Percentiles rank a stretch among this genome's conserved stretches.
Evolutionary conservation across 345 rosid species (phyloP).

Genomic region (Brassica cretica): DNA sequence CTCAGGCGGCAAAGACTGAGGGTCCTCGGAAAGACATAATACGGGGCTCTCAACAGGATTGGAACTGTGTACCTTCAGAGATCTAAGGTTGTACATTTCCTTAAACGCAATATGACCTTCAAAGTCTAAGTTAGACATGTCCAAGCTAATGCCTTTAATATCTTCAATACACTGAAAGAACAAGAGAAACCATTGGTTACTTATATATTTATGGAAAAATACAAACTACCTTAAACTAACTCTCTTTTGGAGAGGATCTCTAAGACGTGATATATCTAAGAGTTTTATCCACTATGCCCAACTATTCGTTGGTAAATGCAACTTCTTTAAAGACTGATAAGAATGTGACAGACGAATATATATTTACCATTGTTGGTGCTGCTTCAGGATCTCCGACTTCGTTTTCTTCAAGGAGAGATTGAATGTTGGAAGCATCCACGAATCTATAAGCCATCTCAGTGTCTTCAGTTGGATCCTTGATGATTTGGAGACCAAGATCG

Average conservation of each 20-base stretch:
- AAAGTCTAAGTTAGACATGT: not conserved
- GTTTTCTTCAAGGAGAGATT: conserved; percentile 10
- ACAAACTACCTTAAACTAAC: not conserved
- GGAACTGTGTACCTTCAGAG: conserved; percentile 6
- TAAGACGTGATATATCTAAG: too few relatives aligned
- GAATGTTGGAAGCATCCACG: conserved; percentile 8
- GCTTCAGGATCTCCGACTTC: not conserved
- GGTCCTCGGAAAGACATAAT: not conserved
- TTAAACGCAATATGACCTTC: not conserved
- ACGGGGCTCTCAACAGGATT: not conserved
- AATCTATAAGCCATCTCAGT: conserved; percentile 5
- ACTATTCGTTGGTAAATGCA: not conserved
- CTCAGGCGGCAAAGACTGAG: conserved; percentile 3
- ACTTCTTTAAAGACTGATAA: not conserved
- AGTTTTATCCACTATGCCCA: not conserved
- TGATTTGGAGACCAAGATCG: conserved; percentile 22
- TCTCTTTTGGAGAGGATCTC: too few relatives aligned
- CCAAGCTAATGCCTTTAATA: conserved; percentile 19
- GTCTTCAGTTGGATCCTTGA: not conserved
- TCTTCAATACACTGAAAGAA: conserved; percentile 25
- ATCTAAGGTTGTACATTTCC: conserved; percentile 25
- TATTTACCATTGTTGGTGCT: not conserved
- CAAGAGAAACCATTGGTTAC: not conserved
- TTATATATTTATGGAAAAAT: not conserved
- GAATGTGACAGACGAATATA: not conserved